Evolutionary conservation across 768 basidiomycete genomes (phyloP).

Genomic region (Symmetrospora coprosmae): DNA sequence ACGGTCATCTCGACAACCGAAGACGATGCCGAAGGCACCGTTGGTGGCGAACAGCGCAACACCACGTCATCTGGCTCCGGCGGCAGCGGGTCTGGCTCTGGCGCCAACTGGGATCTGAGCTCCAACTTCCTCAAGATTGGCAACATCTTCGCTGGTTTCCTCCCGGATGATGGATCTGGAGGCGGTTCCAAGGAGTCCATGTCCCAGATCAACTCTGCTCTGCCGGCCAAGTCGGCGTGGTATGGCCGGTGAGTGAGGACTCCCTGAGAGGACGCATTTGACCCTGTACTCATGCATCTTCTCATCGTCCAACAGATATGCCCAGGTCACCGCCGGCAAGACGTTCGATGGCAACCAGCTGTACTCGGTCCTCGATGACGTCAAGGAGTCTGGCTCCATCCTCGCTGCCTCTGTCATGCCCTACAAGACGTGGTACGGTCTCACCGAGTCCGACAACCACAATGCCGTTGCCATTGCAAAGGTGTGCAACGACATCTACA

Average conservation of each 20-base stretch:
- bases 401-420: conserved; percentile 22
- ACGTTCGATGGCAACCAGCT: conserved; percentile 27
- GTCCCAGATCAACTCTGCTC: conserved; percentile 20
- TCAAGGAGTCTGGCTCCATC: conserved; percentile 18
- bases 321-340: conserved; percentile 29
- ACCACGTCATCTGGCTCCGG: no score
- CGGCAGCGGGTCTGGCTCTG: no score
- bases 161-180: conserved; percentile 27
- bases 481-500: conserved; percentile 19
- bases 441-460: conserved; percentile 15
- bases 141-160: conserved; percentile 17
- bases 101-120: background rate
- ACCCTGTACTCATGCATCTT: background rate
- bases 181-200: conserved; percentile 29
- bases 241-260: no score
- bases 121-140: conserved; percentile 9
- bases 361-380: conserved; percentile 17
- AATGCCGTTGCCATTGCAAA: conserved; percentile 21
- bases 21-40: background rate
- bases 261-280: no score
- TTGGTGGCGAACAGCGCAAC: background rate
- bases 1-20: background rate
- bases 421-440: conserved; percentile 16
- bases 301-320: background rate
- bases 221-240: conserved; percentile 9